Percentiles rank a stretch among this genome's conserved stretches.
Evolutionary conservation across 768 basidiomycete species (phyloP).

Genomic region (Boletus sp.): DNA sequence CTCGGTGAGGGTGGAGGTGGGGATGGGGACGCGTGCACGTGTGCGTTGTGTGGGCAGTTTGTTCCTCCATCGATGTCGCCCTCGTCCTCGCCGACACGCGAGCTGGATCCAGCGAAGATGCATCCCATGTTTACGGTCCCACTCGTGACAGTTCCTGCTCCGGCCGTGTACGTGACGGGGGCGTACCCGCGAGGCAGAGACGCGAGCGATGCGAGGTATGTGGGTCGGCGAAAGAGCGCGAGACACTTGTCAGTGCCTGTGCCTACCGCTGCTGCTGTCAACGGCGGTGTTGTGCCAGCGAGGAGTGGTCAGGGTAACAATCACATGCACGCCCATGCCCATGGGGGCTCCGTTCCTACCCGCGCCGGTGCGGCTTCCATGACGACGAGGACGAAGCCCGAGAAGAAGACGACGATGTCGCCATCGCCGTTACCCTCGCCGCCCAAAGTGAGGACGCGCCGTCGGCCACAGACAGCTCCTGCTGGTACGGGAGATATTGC

Average conservation of each 20-base stretch:
- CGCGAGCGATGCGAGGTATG: background rate
- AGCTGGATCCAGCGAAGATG: background rate
- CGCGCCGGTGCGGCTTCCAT: background rate
- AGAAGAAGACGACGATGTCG: background rate
- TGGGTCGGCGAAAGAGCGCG: background rate
- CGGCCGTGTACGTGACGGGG: background rate
- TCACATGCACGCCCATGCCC: background rate
- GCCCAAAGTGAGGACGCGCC: constrained; percentile 4
- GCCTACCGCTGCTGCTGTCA: background rate
- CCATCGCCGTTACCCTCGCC: background rate
- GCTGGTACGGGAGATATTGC: constrained; percentile 7
- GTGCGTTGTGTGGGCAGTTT: constrained; percentile 21
- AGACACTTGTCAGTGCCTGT: background rate
- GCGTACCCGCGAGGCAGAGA: background rate
- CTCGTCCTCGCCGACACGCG: background rate
- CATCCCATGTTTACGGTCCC: constrained; percentile 32
- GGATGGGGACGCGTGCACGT: background rate
- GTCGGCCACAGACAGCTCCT: constrained; percentile 29
- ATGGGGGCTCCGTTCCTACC: no score
- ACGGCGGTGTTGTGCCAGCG: background rate
- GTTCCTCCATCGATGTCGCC: background rate
- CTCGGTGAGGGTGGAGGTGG: background rate
- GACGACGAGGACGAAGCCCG: background rate
- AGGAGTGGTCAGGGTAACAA: background rate
- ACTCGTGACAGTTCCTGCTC: constrained; percentile 22